A percentile compares a stretch with the other conserved stretches of the same genome.
phyloP scores from a whole-genome alignment of 1,284 basidiomycete genomes.

The Puccinia polysora region DNA sequence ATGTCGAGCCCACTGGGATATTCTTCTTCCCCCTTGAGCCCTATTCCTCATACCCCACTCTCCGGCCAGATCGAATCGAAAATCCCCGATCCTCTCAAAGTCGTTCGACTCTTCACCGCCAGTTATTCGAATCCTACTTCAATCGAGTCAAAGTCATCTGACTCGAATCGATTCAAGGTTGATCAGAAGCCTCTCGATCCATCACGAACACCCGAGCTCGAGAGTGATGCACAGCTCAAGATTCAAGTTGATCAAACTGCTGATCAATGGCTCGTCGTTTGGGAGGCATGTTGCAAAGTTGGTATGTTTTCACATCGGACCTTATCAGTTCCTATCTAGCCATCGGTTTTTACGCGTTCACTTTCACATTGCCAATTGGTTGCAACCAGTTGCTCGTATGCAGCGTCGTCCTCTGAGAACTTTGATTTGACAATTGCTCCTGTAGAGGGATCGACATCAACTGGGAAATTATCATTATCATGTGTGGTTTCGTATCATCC shows the following conservation, averaged over 20 bases:
- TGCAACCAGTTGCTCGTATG: too few species aligned
- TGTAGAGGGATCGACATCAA: not conserved
- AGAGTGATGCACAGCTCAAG: not conserved
- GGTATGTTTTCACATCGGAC: conserved; percentile 2
- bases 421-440: not conserved
- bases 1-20: not conserved
- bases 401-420: not conserved
- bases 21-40: not conserved
- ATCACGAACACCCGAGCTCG: not conserved
- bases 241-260: not conserved
- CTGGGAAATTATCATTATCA: conserved; percentile 1
- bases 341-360: not conserved
- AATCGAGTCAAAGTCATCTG: not conserved
- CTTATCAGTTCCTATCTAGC: too few species aligned
- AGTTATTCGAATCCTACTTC: not conserved
- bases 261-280: conserved; percentile 18
- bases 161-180: not conserved
- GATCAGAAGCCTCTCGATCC: too few species aligned
- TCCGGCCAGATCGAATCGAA: not conserved
- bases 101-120: not conserved
- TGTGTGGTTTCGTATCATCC: conserved; percentile 12
- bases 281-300: not conserved
- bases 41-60: conserved; percentile 8
- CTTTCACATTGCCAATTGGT: not conserved
- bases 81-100: not conserved